These are phyloP conservation scores for Leishmania tropica DNA, from an alignment of 208 protist genomes.

Conservation along the genomic window DNA sequence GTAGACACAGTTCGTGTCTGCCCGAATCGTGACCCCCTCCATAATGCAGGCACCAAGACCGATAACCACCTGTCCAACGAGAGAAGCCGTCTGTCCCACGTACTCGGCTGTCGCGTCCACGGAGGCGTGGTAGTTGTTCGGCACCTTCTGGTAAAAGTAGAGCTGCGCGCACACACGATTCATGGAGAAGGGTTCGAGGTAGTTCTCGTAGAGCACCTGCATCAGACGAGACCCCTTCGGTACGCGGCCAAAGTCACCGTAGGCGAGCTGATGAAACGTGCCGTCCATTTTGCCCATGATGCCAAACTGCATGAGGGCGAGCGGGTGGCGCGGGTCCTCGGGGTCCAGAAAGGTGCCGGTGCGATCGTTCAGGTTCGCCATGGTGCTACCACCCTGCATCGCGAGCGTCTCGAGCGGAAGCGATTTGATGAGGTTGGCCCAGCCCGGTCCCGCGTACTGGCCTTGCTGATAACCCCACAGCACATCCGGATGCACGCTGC, in stretches of 20 bases:
- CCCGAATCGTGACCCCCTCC: slow-evolving; percentile 86
- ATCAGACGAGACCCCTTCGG: slow-evolving; percentile 70
- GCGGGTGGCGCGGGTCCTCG: slow-evolving; percentile 82
- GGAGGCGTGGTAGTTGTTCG: slow-evolving; percentile 88
- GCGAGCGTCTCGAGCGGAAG: slow-evolving; percentile 75
- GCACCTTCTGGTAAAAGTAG: slow-evolving; percentile 84
- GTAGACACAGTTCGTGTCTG: slow-evolving; percentile 87
- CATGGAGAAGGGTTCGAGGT: slow-evolving; percentile 89
- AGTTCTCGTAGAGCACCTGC: slow-evolving; percentile 91
- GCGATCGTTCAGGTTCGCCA: slow-evolving; percentile 85
- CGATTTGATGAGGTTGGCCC: slow-evolving; percentile 70
- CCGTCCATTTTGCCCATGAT: slow-evolving; percentile 65
- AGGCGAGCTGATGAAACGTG: slow-evolving; percentile 66
- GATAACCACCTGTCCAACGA: slow-evolving; percentile 83
- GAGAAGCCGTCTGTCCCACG: slow-evolving; percentile 78
- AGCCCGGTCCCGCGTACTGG: slow-evolving; percentile 83
- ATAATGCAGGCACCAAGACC: slow-evolving; percentile 80
- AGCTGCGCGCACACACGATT: slow-evolving; percentile 88
- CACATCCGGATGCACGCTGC: slow-evolving; percentile 79
- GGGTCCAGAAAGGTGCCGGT: slow-evolving; percentile 76
- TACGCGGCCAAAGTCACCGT: slow-evolving; percentile 66
- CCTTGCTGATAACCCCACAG: slow-evolving; percentile 83
- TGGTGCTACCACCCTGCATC: slow-evolving; percentile 73
- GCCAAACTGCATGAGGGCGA: slow-evolving; percentile 72
- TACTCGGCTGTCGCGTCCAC: slow-evolving; percentile 84